Evolutionary conservation across 306 rosid genomes (phyloP).

Genomic region (Mimosa bimucronata): DNA sequence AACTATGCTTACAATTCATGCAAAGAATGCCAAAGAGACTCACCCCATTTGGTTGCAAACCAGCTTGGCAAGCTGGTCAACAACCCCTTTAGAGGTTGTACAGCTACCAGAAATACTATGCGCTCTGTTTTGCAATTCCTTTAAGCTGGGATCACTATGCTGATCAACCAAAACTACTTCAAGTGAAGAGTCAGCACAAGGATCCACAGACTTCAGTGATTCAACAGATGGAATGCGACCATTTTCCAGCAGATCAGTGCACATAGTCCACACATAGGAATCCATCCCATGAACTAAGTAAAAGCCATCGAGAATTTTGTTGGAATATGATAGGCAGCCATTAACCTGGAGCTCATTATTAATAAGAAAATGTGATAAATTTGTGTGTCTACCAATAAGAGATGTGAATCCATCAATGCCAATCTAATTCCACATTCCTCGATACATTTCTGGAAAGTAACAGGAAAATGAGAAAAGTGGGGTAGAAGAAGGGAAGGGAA

Average conservation of each 20-base stretch:
- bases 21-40: conserved; percentile 43
- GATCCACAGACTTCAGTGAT: conserved; percentile 60
- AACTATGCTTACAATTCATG: conserved; percentile 15
- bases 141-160: conserved; percentile 66
- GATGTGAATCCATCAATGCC: conserved; percentile 8
- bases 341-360: conserved; percentile 68
- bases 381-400: neutral
- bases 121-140: conserved; percentile 68
- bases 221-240: conserved; percentile 82
- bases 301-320: conserved; percentile 83
- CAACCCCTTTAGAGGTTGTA: conserved; percentile 64
- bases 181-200: conserved; percentile 58
- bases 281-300: conserved; percentile 75
- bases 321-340: conserved; percentile 79
- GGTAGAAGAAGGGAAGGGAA: neutral
- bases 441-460: neutral
- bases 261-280: conserved; percentile 75
- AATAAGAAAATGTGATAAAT: conserved; percentile 25
- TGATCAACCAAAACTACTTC: conserved; percentile 73
- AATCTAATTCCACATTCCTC: conserved; percentile 11
- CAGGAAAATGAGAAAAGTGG: neutral
- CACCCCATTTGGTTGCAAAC: conserved; percentile 80
- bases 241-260: conserved; percentile 72
- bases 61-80: conserved; percentile 79
- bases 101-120: conserved; percentile 54